Base-by-base conservation (phyloP, 805 yeast species). In the Yamadazyma sp. region DNA sequence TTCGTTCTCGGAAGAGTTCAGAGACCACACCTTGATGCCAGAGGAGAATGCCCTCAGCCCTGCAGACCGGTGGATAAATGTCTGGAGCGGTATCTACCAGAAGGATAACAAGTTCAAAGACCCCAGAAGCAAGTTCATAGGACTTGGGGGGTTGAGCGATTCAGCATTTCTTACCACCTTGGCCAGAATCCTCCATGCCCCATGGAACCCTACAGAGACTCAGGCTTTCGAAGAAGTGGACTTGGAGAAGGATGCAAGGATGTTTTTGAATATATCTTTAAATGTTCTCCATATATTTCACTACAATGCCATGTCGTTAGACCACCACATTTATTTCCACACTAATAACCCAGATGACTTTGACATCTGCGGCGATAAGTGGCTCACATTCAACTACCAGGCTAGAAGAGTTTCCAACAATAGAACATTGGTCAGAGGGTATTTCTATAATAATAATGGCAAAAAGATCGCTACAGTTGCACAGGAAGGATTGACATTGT, bases 221-320 rank as follows among this genome's bases (percentile, higher is more conserved):
- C 46, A 54, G 27, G 55, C 61, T 4, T 47, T 48, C 13, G 53
- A 54, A 35, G 65, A 57, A 14, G 64, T 50, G 26, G 71, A 68
- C 45, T 51, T 52, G 23, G 45, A 37, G 12, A 53, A 50, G 27
- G 69, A 66, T 38, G 70, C 71, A 1, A 42, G 55, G n/a, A 18
- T 40, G 14, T 39, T 62, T 30, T 47, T 68, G 49, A 45, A 52
- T 10, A 34, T 40, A 12, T 59, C 70, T 10, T 42, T 68, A 26
- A 57, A 60, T 37, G 55, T 60, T n/a, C 47, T 65, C 16, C 67
- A 58, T 38, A 32, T 67, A 9, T 64, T 57, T 46, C 73, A 68
- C 44, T 68, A 68, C 50, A 62, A 60, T 38, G 73, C 73, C 17
- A 67, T 68, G 73, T 64, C 71, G 4, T 48, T 68, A 19, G 73